Evolutionary conservation across 495 filamentous ascomycete species (phyloP).

Genomic region (Daldinia childiae): DNA sequence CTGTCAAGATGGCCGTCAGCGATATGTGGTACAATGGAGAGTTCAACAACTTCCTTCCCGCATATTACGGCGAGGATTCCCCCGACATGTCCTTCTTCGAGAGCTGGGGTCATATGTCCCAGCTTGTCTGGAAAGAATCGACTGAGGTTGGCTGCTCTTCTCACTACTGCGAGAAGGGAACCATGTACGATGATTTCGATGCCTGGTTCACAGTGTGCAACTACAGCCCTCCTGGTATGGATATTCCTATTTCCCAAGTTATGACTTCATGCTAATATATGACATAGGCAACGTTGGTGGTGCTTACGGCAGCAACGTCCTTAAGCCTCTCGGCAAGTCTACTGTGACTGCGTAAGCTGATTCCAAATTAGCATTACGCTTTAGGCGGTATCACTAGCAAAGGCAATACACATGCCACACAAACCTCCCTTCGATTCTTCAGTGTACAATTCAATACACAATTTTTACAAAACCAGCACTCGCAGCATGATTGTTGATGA

Average conservation of each 20-base stretch:
- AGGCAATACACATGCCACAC: conserved; percentile 3
- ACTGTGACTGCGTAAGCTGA: conserved; percentile 40
- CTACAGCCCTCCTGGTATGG: conserved; percentile 75
- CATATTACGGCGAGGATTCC: conserved; percentile 51
- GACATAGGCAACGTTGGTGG: conserved; percentile 71
- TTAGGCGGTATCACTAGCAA: conserved; percentile 33
- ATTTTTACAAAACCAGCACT: conserved; percentile 23
- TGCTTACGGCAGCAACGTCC: conserved; percentile 72
- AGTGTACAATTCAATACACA: conserved; percentile 44
- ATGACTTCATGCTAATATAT: conserved; percentile 40
- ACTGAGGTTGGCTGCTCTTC: conserved; percentile 78
- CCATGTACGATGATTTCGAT: conserved; percentile 51
- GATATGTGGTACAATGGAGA: conserved; percentile 89
- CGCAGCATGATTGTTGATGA: conserved; percentile 39
- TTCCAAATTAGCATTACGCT: conserved; percentile 9
- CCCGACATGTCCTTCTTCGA: conserved; percentile 71
- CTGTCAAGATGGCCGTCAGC: conserved; percentile 72
- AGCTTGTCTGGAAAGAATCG: conserved; percentile 84
- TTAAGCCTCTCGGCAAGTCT: conserved; percentile 55
- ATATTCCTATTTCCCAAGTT: conserved; percentile 21
- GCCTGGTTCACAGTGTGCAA: conserved; percentile 85
- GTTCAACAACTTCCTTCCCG: conserved; percentile 54
- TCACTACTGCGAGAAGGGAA: conserved; percentile 59
- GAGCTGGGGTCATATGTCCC: conserved; percentile 86
- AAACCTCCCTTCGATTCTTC: conserved; percentile 45